Percentiles rank a stretch among this genome's conserved stretches.
These are phyloP conservation scores for Primulina tabacum DNA, from an alignment of 257 asterid genomes.

Conservation along the genomic window DNA sequence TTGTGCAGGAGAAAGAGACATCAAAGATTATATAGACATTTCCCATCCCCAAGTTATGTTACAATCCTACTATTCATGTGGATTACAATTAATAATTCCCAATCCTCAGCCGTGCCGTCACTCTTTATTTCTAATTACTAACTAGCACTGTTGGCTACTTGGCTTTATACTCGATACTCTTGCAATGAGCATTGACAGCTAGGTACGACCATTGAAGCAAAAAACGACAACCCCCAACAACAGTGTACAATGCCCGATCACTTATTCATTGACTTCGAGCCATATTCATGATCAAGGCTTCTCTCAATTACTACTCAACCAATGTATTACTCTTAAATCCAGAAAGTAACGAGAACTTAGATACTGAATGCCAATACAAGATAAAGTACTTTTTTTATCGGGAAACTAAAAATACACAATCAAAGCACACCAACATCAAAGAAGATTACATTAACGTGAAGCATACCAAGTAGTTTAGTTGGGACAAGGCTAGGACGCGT, in stretches of 20 bases:
- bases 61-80: no score
- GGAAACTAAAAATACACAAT: not conserved
- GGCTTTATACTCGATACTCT: not conserved
- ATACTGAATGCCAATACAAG: not conserved
- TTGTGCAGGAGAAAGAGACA: not conserved
- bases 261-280: no score
- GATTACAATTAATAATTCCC: no score
- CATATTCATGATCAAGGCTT: not conserved
- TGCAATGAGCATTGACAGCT: conserved; percentile 2
- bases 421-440: no score
- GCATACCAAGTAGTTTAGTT: not conserved
- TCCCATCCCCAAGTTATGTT: no score
- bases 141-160: not conserved
- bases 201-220: conserved; percentile 10
- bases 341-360: not conserved
- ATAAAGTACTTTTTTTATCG: not conserved
- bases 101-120: no score
- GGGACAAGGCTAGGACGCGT: not conserved
- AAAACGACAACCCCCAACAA: not conserved
- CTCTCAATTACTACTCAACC: not conserved
- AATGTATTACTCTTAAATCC: no score
- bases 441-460: not conserved
- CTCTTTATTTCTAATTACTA: no score
- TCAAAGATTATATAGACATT: no score
- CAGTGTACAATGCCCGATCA: no score